These are phyloP conservation scores for Aspergillus arachidicola DNA, from an alignment of 2,329 filamentous ascomycete genomes.

Conservation along the genomic window DNA sequence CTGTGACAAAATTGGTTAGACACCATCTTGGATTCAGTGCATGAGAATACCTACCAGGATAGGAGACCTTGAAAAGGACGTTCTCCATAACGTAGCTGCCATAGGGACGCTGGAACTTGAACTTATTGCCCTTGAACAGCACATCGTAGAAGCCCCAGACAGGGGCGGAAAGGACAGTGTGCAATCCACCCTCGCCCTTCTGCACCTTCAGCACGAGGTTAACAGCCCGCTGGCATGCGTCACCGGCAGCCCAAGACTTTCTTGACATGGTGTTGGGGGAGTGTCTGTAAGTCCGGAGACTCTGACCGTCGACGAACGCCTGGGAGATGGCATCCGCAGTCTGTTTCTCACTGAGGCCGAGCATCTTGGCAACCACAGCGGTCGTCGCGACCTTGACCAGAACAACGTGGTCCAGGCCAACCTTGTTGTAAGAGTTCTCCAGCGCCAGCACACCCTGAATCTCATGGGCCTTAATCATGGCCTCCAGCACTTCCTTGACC, in stretches of 20 bases:
- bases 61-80: conserved; percentile 99
- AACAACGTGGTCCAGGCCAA: conserved; percentile 95
- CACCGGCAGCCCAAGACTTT: conserved; percentile 98
- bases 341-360: conserved; percentile 85
- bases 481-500: conserved; percentile 87
- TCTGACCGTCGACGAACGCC: conserved; percentile 96
- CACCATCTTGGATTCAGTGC: background rate
- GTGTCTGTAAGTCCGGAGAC: conserved; percentile 94
- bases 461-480: conserved; percentile 99
- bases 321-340: conserved; percentile 95
- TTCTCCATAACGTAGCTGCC: conserved; percentile 99
- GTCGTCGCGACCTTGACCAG: conserved; percentile 96
- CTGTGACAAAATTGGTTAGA: conserved; percentile 41
- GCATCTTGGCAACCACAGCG: conserved; percentile 92
- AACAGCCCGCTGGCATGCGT: conserved; percentile 94
- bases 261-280: conserved; percentile 99
- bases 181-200: conserved; percentile 87
- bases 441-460: conserved; percentile 96
- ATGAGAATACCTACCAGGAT: conserved; percentile 71
- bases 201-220: conserved; percentile 88
- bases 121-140: conserved; percentile 92
- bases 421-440: conserved; percentile 98
- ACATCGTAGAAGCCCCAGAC: conserved; percentile 99
- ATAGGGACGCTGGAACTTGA: conserved; percentile 93
- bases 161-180: conserved; percentile 88